Evolutionary conservation across 2,329 filamentous ascomycete species (phyloP), one percentile per base, ranked within the genome.

Genomic region (Lachnellula hyalina): DNA sequence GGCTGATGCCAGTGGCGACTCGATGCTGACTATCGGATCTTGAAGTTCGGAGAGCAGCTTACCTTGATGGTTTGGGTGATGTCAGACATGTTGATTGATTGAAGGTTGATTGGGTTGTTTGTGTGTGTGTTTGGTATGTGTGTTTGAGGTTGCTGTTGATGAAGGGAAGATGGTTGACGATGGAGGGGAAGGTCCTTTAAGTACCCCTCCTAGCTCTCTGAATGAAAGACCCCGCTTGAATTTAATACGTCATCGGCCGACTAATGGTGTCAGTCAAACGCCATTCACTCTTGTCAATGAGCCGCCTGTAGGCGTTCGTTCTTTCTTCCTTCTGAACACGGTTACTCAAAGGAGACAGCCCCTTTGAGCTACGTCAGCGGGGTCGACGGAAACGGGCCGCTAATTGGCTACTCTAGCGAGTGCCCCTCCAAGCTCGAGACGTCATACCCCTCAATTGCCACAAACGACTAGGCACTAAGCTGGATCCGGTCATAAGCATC

Each of bases 41-140:
- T 21, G 40, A 42, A 11, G 40, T 7, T 17, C 41, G 38, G 41
- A 41, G 50, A 28, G 45, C 21, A 38, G 53, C 58, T 32, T 66
- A 60, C 64, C 68, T 70, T 70, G 51, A 70, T 55, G 57, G 35
- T 51, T 54, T 54, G 35, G 45, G 54, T 53, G 36, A 38, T 59
- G 42, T 54, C 60, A 51, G 47, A 60, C 50, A 49, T 23, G 54
- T 59, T 57, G 47, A 34, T 59, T 59, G 55, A 50, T 60, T 64
- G 55, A 58, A 47, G n/a, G 48, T 59, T 46, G 47, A 45, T 59
- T 58, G 53, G 50, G 51, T 56, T 59, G 44, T 45, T 49, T 47
- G 41, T 51, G 56, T 51, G 56, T 53, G 47, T 59, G 45, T 58
- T 49, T 48, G 47, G 56, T 55, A 25, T 25, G 25, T 38, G 3